A percentile compares a stretch with the other conserved stretches of the same genome.
These are phyloP conservation scores for Pestalotiopsis sp. DNA, from an alignment of 2,329 filamentous ascomycete genomes.

Conservation along the genomic window DNA sequence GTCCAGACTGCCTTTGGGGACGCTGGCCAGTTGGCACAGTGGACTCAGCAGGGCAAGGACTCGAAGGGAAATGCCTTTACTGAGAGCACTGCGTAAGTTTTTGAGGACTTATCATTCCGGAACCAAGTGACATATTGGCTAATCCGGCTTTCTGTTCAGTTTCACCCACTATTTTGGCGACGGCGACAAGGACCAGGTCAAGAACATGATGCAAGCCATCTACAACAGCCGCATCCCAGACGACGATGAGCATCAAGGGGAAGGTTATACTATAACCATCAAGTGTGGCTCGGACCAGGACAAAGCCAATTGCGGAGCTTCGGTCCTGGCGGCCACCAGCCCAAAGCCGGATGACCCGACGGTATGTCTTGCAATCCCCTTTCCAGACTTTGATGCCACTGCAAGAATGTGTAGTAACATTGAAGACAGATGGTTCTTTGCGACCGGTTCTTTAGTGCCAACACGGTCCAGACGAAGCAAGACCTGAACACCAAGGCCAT, in stretches of 20 bases:
- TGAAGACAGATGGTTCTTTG: background rate
- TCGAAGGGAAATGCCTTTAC: background rate
- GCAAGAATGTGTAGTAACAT: background rate
- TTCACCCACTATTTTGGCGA: background rate
- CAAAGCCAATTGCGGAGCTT: background rate
- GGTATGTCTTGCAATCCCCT: background rate
- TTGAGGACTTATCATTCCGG: background rate
- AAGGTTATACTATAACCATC: background rate
- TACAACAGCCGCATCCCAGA: background rate
- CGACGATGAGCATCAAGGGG: background rate
- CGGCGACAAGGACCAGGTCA: background rate
- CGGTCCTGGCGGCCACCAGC: background rate
- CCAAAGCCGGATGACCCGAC: background rate
- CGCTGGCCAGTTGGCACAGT: background rate
- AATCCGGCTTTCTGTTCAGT: background rate
- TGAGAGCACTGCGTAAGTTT: background rate
- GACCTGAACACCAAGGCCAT: background rate
- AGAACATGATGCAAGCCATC: background rate
- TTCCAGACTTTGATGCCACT: background rate
- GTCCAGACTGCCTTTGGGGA: background rate
- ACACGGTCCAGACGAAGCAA: background rate
- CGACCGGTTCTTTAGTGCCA: background rate
- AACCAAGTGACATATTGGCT: background rate
- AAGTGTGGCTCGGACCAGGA: background rate
- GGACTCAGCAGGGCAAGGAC: background rate